phyloP scores from a whole-genome alignment of 108 stramenopile genomes.

The Heterococcus sp. region DNA sequence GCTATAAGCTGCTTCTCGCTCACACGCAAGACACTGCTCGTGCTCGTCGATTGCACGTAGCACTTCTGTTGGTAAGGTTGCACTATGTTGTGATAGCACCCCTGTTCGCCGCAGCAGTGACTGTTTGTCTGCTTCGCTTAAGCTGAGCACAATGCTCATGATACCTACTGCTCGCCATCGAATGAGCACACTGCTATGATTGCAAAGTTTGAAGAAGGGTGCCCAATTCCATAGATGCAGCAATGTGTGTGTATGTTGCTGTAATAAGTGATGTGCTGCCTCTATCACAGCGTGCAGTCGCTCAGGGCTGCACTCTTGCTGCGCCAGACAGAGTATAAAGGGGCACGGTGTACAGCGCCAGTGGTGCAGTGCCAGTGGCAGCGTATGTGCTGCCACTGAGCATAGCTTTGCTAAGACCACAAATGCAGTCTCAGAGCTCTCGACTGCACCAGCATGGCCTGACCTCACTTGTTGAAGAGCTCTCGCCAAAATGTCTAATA shows the following conservation, averaged over 20 bases:
- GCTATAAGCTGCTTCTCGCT: not conserved
- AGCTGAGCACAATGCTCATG: conserved; percentile 1
- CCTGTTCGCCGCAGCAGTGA: not conserved
- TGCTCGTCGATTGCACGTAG: not conserved
- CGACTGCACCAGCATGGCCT: not conserved
- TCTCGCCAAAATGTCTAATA: not conserved
- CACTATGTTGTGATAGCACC: no score
- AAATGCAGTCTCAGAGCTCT: not conserved
- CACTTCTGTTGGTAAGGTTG: not conserved
- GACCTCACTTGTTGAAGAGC: not conserved
- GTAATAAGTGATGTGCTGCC: conserved; percentile 20
- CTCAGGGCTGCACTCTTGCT: not conserved
- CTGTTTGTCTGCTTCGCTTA: conserved; percentile 1
- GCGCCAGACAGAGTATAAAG: not conserved
- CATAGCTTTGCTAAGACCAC: not conserved
- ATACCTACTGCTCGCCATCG: conserved; percentile 31
- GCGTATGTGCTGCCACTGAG: conserved; percentile 6
- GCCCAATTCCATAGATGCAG: conserved; percentile 29
- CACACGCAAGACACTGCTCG: not conserved
- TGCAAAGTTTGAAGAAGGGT: conserved; percentile 13
- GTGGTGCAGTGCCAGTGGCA: not conserved
- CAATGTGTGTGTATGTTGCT: not conserved
- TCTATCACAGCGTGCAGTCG: not conserved
- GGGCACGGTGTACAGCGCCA: not conserved
- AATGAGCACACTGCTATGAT: conserved; percentile 6